These are phyloP conservation scores for Trichosphaerium sp. DNA, from an alignment of 78 protist species.

Conservation along the genomic window DNA sequence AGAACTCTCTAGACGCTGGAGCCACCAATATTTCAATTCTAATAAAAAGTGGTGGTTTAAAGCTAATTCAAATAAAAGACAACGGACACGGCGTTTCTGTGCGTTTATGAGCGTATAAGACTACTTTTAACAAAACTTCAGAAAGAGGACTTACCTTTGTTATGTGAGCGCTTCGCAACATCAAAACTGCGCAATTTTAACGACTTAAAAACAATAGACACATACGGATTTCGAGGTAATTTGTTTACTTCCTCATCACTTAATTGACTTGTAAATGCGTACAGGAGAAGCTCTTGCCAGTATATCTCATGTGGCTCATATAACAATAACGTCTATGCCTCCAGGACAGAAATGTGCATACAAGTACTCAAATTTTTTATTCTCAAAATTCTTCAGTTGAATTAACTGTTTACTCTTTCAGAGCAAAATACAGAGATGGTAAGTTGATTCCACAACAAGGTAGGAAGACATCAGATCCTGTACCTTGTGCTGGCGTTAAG, in stretches of 20 bases:
- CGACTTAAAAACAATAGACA: constrained; percentile 58
- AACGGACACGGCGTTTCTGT: constrained; percentile 84
- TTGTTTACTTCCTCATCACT: too few species aligned
- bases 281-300: constrained; percentile 97
- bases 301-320: constrained; percentile 81
- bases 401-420: background rate
- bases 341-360: constrained; percentile 41
- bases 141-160: constrained; percentile 69
- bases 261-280: constrained; percentile 37
- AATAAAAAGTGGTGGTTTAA: constrained; percentile 77
- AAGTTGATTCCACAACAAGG: too few species aligned
- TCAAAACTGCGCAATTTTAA: constrained; percentile 70
- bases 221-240: constrained; percentile 50
- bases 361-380: constrained; percentile 8
- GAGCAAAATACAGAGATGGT: too few species aligned
- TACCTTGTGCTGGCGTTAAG: constrained; percentile 75
- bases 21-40: constrained; percentile 59
- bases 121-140: background rate
- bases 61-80: constrained; percentile 72
- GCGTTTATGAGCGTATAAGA: background rate
- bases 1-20: constrained; percentile 89
- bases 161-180: constrained; percentile 89
- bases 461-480: constrained; percentile 32
- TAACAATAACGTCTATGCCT: constrained; percentile 74
- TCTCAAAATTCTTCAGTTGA: background rate